These are phyloP conservation scores for Phytopythium chamaehyphon DNA, from an alignment of 352 stramenopile genomes.

Conservation along the genomic window DNA sequence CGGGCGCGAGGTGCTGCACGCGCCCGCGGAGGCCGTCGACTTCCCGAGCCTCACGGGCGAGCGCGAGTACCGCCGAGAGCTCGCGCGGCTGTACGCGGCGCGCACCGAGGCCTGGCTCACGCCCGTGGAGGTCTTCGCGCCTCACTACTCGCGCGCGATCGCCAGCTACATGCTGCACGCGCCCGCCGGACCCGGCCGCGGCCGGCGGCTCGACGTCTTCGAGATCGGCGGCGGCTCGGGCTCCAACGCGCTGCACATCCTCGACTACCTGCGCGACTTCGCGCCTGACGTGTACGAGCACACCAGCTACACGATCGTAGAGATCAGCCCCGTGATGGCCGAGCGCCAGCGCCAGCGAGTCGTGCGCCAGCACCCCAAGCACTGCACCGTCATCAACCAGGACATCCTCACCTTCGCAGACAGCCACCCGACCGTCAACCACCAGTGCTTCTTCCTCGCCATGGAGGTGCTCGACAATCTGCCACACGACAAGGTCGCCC, in stretches of 20 bases:
- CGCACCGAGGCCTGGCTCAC: constrained; percentile 86
- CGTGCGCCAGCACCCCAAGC: constrained; percentile 41
- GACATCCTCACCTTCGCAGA: constrained; percentile 79
- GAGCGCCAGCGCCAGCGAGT: constrained; percentile 72
- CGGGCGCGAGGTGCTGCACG: constrained; percentile 68
- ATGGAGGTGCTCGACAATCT: constrained; percentile 92
- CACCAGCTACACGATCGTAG: constrained; percentile 86
- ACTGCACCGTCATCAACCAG: constrained; percentile 73
- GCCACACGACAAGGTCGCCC: constrained; percentile 86
- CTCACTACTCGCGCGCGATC: constrained; percentile 85
- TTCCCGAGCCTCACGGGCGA: constrained; percentile 77
- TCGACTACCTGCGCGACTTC: constrained; percentile 73
- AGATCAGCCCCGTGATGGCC: constrained; percentile 87
- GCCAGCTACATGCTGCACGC: constrained; percentile 87
- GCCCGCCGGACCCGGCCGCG: constrained; percentile 36
- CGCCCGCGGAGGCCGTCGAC: constrained; percentile 51
- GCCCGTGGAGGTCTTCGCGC: constrained; percentile 87
- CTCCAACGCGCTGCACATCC: constrained; percentile 88
- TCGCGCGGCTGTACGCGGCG: constrained; percentile 66
- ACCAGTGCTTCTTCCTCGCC: constrained; percentile 75
- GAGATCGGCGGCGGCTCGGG: constrained; percentile 87
- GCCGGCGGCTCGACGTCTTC: constrained; percentile 67
- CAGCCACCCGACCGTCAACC: constrained; percentile 37
- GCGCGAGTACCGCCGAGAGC: constrained; percentile 58
- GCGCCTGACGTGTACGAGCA: constrained; percentile 75